Conservation (phyloP, 208 protist species). For the Acanthamoeba royreba region DNA sequence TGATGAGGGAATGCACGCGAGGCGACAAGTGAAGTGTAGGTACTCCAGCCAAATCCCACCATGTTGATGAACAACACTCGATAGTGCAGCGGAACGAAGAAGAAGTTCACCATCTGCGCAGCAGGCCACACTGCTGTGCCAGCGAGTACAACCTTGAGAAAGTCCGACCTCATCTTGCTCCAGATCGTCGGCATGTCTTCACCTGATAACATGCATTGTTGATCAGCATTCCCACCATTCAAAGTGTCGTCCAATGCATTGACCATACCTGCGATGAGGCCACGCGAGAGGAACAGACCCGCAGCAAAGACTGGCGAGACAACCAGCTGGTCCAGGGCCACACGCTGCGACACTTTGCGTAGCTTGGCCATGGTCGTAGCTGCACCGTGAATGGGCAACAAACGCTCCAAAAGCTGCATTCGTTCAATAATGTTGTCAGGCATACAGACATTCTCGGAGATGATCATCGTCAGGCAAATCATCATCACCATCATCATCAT, state of each 20-base stretch:
- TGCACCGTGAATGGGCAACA: not conserved
- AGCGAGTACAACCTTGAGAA: not conserved
- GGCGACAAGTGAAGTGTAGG: not conserved
- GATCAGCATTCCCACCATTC: not conserved
- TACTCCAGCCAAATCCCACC: conserved; percentile 32
- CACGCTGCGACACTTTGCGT: not conserved
- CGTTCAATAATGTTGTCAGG: not conserved
- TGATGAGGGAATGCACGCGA: not conserved
- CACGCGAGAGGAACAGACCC: not conserved
- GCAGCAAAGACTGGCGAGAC: not conserved
- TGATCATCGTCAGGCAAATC: not conserved
- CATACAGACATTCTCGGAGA: not conserved
- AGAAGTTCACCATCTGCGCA: conserved; percentile 11
- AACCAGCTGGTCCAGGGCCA: not conserved
- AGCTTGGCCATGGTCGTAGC: not conserved
- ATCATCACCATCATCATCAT: not conserved
- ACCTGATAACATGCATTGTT: not conserved
- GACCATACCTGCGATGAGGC: not conserved
- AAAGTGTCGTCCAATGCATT: not conserved
- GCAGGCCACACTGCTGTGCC: not conserved
- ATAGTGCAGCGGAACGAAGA: not conserved
- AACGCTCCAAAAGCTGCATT: not conserved
- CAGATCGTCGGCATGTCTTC: not conserved
- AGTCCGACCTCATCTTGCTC: not conserved
- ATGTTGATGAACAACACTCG: conserved; percentile 8